Evolutionary conservation across 805 yeast genomes (phyloP).

Genomic region (Candida ponderosae): DNA sequence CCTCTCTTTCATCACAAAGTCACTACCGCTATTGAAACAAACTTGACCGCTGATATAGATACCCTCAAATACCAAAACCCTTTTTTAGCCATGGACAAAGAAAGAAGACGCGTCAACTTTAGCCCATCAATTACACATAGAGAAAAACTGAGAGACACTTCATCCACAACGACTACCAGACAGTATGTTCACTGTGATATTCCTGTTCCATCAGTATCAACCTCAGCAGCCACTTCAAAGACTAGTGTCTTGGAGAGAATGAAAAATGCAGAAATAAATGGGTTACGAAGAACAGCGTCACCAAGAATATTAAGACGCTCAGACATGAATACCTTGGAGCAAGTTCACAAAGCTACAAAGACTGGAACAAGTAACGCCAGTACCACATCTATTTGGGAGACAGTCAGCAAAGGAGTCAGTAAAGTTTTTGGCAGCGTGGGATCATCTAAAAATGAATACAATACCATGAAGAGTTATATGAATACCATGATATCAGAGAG

Average conservation of each 20-base stretch:
- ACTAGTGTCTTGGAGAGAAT: neutral
- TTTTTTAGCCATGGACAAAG: no score
- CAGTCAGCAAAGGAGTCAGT: neutral
- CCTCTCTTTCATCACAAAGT: no score
- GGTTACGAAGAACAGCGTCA: neutral
- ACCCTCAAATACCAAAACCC: no score
- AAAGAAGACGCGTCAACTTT: neutral
- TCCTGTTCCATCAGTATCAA: neutral
- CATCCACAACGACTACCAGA: no score
- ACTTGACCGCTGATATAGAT: no score
- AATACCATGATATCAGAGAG: constrained; percentile 14
- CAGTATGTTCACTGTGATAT: neutral
- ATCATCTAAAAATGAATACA: neutral
- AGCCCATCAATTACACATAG: neutral
- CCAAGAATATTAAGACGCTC: neutral
- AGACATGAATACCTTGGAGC: neutral
- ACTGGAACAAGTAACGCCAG: neutral
- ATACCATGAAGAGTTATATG: constrained; percentile 15
- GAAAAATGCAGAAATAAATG: neutral
- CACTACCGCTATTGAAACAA: no score
- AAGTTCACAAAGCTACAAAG: no score
- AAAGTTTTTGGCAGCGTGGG: no score
- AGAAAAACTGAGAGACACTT: neutral
- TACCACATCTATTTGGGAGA: neutral
- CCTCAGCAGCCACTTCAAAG: neutral